Base-by-base conservation (phyloP, 139 green algal species). In the Chlorella sp. region DNA sequence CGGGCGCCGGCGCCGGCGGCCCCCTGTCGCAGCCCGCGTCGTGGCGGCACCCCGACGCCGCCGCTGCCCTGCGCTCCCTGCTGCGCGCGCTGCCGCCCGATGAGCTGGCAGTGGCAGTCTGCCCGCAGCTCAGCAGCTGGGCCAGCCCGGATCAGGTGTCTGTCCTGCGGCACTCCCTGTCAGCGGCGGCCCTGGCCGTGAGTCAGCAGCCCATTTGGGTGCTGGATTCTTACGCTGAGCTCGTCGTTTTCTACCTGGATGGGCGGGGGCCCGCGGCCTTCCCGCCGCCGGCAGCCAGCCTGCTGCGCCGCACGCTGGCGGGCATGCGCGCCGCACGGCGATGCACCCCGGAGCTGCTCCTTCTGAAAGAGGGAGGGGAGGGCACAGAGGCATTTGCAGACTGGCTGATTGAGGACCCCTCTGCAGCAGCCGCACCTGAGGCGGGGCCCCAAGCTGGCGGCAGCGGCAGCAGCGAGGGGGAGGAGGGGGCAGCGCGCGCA, bases 141-240 rank as follows among this genome's bases (percentile, higher is more conserved):
- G 75, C 39, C 39, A 80, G 85, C 69, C 90, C 91, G 21, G 92
- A 97, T 71, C 66, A 90, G 82, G 90, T 94, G 85, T 93, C 93
- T 7, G 95, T 92, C 91, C 87, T 89, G 30, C 85, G 88, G n/a
- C 95, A 98, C 91, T 97, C 93, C 24, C 93, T 98, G 57, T 96
- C 89, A 21, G 86, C 91, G 1, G 94, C 94, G 1, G 95, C 96
- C 1, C 83, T 96, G 68, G 85, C 93, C 21, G 89, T 91, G 73
- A 87, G 83, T 73, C 75, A 92, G 30, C 92, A 94, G 36, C 96
- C 96, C 66, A 94, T 99, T 36, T 98, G 97, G 88, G 91, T 99
- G 39, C 92, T 99, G 82, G 97, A 99, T 86, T 94, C 97, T 0
- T 98, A 95, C 92, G 94, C 93, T 53, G 81, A 93, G 39, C 83